Evolutionary conservation across 2,329 filamentous ascomycete species (phyloP).

Genomic region (Aspergillus sp.): DNA sequence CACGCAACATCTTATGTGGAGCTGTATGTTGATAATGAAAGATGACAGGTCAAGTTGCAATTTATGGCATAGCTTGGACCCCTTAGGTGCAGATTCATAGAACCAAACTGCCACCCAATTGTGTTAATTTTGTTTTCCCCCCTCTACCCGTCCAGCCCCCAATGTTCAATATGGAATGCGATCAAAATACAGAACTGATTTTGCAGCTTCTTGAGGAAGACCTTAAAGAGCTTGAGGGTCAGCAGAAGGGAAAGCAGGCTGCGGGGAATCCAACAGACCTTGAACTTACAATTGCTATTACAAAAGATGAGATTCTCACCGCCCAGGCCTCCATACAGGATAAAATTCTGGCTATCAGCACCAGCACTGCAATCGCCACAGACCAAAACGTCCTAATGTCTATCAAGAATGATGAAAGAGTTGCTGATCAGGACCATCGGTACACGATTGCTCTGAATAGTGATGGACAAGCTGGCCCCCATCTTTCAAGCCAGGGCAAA

Average conservation of each 20-base stretch:
- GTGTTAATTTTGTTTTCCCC: no score
- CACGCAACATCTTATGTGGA: no score
- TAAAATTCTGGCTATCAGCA: slow-evolving; percentile 5
- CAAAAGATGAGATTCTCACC: slow-evolving; percentile 3
- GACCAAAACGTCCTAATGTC: slow-evolving; percentile 5
- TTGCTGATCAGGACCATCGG: slow-evolving; percentile 4
- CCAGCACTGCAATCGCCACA: slow-evolving; percentile 3
- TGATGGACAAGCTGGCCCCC: no score
- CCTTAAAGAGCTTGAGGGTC: slow-evolving; percentile 8
- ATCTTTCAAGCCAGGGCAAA: no score
- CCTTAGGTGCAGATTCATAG: no score
- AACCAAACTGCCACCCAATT: no score
- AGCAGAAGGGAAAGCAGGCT: slow-evolving; percentile 5
- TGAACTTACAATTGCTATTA: slow-evolving; percentile 3
- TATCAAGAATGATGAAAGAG: slow-evolving; percentile 1
- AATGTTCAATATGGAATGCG: background rate
- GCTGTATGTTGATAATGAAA: no score
- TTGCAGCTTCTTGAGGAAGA: slow-evolving; percentile 7
- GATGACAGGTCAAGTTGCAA: no score
- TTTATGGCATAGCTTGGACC: no score
- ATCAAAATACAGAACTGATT: background rate
- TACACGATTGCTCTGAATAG: slow-evolving; percentile 1
- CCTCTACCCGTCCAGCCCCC: no score
- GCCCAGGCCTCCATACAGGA: slow-evolving; percentile 1
- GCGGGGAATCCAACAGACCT: slow-evolving; percentile 4